Conservation (phyloP, 208 protist species). For the Crithidia bombi region DNA sequence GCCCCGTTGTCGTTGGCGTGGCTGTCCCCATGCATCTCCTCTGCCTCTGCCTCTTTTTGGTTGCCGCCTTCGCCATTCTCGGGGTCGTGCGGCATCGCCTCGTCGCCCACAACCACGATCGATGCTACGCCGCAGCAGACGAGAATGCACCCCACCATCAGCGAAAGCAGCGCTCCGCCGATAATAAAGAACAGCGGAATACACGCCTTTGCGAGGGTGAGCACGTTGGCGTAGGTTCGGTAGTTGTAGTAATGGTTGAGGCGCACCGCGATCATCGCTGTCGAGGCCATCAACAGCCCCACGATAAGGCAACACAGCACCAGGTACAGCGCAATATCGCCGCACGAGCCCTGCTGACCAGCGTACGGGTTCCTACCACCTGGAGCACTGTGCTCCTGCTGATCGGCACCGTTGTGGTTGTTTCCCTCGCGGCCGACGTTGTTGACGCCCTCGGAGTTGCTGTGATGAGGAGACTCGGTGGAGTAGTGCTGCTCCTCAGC, state of each 20-base stretch:
- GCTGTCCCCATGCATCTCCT: slow-evolving; percentile 15
- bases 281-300: slow-evolving; percentile 44
- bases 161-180: slow-evolving; percentile 20
- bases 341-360: slow-evolving; percentile 16
- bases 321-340: slow-evolving; percentile 12
- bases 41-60: slow-evolving; percentile 12
- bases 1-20: not conserved
- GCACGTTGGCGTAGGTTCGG: slow-evolving; percentile 32
- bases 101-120: slow-evolving; percentile 5
- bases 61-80: slow-evolving; percentile 17
- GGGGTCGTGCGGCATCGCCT: not conserved
- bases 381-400: not conserved
- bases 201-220: slow-evolving; percentile 41
- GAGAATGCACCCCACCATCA: slow-evolving; percentile 23
- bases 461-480: slow-evolving; percentile 3
- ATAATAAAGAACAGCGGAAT: slow-evolving; percentile 69
- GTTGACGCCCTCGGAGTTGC: not conserved
- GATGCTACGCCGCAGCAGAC: slow-evolving; percentile 31
- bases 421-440: not conserved
- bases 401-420: not conserved
- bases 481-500: slow-evolving; percentile 6
- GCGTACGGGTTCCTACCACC: slow-evolving; percentile 13
- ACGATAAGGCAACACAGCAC: slow-evolving; percentile 30
- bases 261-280: slow-evolving; percentile 57
- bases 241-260: slow-evolving; percentile 56